Evolutionary conservation across 2,329 filamentous ascomycete genomes (phyloP).

Genomic region (Rhinocladiella similis): DNA sequence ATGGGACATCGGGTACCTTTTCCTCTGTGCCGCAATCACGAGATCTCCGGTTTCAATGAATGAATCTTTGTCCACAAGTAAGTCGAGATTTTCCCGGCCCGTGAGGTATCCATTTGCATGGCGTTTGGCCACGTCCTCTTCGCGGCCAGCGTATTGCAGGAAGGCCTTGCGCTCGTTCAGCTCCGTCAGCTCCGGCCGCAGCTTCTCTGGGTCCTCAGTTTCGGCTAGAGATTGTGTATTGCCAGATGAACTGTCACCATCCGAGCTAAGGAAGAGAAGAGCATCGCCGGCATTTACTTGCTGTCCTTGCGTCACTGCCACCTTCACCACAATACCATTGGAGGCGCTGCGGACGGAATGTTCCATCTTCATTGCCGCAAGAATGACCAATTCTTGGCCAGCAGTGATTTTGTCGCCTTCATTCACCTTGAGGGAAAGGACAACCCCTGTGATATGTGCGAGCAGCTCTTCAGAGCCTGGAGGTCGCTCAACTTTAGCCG

Average conservation of each 20-base stretch:
- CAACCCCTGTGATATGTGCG: slow-evolving; percentile 19
- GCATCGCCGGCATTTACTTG: slow-evolving; percentile 23
- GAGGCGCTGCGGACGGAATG: slow-evolving; percentile 22
- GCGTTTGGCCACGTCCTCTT: slow-evolving; percentile 22
- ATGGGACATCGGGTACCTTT: slow-evolving; percentile 21
- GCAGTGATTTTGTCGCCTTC: slow-evolving; percentile 24
- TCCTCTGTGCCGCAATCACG: slow-evolving; percentile 23
- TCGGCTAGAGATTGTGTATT: slow-evolving; percentile 16
- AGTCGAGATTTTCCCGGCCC: slow-evolving; percentile 23
- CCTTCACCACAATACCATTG: slow-evolving; percentile 22
- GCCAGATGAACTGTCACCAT: slow-evolving; percentile 18
- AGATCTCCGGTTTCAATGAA: slow-evolving; percentile 22
- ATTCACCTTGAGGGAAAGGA: slow-evolving; percentile 21
- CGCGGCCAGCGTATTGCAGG: slow-evolving; percentile 20
- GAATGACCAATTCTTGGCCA: slow-evolving; percentile 24
- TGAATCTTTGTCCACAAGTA: slow-evolving; percentile 22
- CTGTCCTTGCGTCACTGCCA: slow-evolving; percentile 23
- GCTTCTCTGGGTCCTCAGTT: slow-evolving; percentile 19
- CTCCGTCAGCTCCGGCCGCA: slow-evolving; percentile 23
- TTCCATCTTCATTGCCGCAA: slow-evolving; percentile 25
- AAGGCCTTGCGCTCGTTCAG: slow-evolving; percentile 23
- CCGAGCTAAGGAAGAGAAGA: slow-evolving; percentile 19
- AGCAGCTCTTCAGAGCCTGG: slow-evolving; percentile 21
- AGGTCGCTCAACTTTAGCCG: slow-evolving; percentile 22
- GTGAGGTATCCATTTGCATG: slow-evolving; percentile 24